Conservation (phyloP, 2,329 filamentous ascomycete species). For the Cadophora sp. region DNA sequence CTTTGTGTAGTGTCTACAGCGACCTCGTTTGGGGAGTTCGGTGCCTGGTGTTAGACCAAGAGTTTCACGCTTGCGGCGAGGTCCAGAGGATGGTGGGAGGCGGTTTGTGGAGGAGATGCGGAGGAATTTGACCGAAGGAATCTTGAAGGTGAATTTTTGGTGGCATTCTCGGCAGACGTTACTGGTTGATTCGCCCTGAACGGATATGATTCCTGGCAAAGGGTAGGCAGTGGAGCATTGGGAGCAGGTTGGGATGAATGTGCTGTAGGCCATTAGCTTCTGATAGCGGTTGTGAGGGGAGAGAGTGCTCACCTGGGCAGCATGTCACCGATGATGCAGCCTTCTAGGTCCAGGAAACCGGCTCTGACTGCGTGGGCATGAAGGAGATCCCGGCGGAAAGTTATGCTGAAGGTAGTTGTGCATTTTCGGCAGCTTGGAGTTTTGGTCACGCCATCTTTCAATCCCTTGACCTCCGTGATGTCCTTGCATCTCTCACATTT, state of each 20-base stretch:
- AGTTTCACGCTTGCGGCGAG: conserved; percentile 56
- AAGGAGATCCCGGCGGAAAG: conserved; percentile 72
- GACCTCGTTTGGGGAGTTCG: conserved; percentile 58
- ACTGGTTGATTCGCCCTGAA: conserved; percentile 74
- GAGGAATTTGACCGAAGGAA: conserved; percentile 80
- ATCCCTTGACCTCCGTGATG: conserved; percentile 69
- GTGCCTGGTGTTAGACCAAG: conserved; percentile 64
- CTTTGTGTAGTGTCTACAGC: conserved; percentile 64
- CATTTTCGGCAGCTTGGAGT: conserved; percentile 65
- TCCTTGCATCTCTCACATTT: conserved; percentile 85
- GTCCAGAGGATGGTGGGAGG: conserved; percentile 48
- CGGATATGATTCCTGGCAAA: conserved; percentile 69
- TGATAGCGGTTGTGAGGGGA: neutral
- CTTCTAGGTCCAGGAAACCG: conserved; percentile 78
- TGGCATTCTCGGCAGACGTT: conserved; percentile 84
- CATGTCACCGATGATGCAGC: conserved; percentile 77
- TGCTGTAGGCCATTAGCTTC: conserved; percentile 52
- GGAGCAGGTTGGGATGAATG: conserved; percentile 79
- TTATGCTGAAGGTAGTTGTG: conserved; percentile 56
- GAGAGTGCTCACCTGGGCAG: conserved; percentile 64
- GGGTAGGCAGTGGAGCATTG: conserved; percentile 74
- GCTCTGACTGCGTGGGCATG: conserved; percentile 77
- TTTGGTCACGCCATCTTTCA: conserved; percentile 63
- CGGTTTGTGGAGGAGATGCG: conserved; percentile 63
- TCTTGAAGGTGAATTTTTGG: conserved; percentile 78